These are phyloP conservation scores for Protomyces arabidopsidicola DNA, from an alignment of 1,139 yeast species.

Conservation along the genomic window DNA sequence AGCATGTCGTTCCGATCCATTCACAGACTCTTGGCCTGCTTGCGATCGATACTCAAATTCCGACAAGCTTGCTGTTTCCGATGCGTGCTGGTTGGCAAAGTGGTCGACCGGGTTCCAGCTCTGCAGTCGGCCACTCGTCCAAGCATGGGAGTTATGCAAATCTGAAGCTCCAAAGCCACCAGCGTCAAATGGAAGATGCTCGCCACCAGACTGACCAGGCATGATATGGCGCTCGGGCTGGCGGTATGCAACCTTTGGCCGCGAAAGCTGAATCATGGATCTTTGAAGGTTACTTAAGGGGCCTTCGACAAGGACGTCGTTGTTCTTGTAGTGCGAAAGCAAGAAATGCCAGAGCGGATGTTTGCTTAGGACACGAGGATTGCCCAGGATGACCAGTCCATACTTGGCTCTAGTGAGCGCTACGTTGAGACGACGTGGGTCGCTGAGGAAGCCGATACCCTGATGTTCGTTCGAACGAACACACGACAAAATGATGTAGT, in stretches of 20 bases:
- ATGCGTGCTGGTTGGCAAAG: neutral
- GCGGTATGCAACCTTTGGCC: conserved; percentile 35
- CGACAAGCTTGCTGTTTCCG: neutral
- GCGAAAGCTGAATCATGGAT: conserved; percentile 58
- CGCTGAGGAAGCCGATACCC: conserved; percentile 79
- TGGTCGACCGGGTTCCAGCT: neutral
- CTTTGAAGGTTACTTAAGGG: conserved; percentile 73
- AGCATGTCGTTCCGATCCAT: neutral
- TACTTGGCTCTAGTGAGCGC: conserved; percentile 88
- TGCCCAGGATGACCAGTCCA: conserved; percentile 78
- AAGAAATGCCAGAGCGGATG: conserved; percentile 77
- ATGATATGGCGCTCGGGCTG: conserved; percentile 28
- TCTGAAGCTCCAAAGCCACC: neutral
- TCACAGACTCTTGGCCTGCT: conserved; percentile 17
- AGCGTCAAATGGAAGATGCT: neutral
- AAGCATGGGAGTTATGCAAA: neutral
- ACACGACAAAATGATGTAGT: conserved; percentile 80
- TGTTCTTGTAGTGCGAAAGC: conserved; percentile 71
- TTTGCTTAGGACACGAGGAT: conserved; percentile 69
- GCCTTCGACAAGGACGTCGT: conserved; percentile 91
- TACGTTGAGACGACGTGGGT: conserved; percentile 86
- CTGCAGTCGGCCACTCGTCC: neutral
- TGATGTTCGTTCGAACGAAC: conserved; percentile 85
- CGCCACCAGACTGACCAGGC: conserved; percentile 2
- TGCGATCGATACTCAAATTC: conserved; percentile 21